Evolutionary conservation across 805 yeast species (phyloP), one percentile per base, ranked within the genome.

Genomic region (Ogataea thermomethanolica): DNA sequence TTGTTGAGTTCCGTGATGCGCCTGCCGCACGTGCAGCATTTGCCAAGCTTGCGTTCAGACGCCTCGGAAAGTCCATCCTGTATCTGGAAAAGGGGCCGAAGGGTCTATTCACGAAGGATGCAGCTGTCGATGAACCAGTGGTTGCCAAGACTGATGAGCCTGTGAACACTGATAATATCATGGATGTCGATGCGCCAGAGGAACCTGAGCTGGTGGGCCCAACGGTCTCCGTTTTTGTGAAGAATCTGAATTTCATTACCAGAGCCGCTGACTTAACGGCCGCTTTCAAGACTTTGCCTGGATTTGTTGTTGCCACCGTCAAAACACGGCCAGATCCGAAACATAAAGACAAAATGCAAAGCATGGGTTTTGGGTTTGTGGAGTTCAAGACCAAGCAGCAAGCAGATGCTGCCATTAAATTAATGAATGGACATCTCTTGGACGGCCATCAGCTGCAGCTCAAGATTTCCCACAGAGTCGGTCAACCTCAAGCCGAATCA

Each of bases 291-390:
- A 66, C 81, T 7, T 67, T 87, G 31, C 76, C 77, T 14, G 99
- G 98, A 0, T 93, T 85, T 59, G 76, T 83, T 10, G 72, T 82
- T 35, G 95, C 95, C 2, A 79, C 81, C 17, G 84, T 93, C 39
- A 87, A 87, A 57, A 84, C 84, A 21, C 91, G 90, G 59, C 90
- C 96, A 1, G 95, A 91, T 65, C 78, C 95, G 26, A 86, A 80
- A 63, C 74, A 78, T 45, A 58, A 74, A 2, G 83, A 81, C 8
- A 75, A 75, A 42, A 65, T 71, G n/a, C 72, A 80, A 44, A 88
- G 96, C 53, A 93, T 93, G 99, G 99, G 99, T 14, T 93, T 89
- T 56, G 99, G 99, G 1, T 93, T 93, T 66, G 96, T 78, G 10
- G 99, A 93, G 64, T 93, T 88, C 64, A 78, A 70, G 51, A 77